These are phyloP conservation scores for Nigrograna mackinnonii DNA, from an alignment of 2,329 filamentous ascomycete species.

Conservation along the genomic window DNA sequence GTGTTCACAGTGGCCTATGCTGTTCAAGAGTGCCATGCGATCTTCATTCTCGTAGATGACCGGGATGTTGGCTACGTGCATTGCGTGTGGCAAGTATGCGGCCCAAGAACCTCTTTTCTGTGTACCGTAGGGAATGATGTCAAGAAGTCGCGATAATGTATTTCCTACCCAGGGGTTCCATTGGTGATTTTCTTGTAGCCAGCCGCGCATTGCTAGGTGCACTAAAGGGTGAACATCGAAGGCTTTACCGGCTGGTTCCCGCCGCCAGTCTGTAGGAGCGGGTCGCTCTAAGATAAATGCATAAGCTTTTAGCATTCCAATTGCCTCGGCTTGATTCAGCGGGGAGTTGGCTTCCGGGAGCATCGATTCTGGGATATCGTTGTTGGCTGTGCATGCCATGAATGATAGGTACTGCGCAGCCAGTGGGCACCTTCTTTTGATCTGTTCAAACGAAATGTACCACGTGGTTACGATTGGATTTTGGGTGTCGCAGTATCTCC, in stretches of 20 bases:
- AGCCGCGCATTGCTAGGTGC: conserved; percentile 35
- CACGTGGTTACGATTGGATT: conserved; percentile 45
- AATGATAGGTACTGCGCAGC: conserved; percentile 45
- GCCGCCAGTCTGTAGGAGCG: background rate
- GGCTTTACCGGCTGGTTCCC: background rate
- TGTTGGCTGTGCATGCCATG: conserved; percentile 36
- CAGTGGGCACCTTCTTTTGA: conserved; percentile 16
- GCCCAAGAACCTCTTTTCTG: conserved; percentile 5
- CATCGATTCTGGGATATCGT: conserved; percentile 7
- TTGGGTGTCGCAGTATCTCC: conserved; percentile 27
- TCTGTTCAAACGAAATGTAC: conserved; percentile 45
- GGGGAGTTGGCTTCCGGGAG: conserved; percentile 2
- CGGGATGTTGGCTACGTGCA: conserved; percentile 1
- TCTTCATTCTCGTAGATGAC: background rate
- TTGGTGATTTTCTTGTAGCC: conserved; percentile 15
- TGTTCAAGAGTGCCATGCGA: conserved; percentile 3
- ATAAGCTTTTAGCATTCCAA: conserved; percentile 14
- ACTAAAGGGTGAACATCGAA: conserved; percentile 16
- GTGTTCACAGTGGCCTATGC: conserved; percentile 4
- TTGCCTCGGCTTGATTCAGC: conserved; percentile 14
- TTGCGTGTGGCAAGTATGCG: conserved; percentile 6
- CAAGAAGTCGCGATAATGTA: conserved; percentile 3
- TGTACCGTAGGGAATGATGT: conserved; percentile 3
- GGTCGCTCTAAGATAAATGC: conserved; percentile 9
- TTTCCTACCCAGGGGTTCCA: background rate